Base-by-base conservation (phyloP, 306 rosid species). In the Alnus rubra region DNA sequence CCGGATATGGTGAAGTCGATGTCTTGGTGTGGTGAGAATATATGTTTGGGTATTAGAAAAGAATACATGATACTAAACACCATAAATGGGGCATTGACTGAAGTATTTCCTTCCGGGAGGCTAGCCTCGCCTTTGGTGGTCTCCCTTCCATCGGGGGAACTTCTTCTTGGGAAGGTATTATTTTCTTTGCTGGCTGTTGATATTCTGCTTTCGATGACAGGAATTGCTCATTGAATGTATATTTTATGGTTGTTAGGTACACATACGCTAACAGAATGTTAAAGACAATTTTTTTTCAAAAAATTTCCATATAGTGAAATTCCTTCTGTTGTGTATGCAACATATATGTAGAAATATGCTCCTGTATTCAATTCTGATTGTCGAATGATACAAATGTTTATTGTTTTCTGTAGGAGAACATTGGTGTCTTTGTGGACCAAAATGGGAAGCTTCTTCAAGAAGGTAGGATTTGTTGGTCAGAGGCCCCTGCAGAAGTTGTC, bases 401-500 rank as follows among this genome's bases (percentile, higher is more conserved):
- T 76, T 78, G 58, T 35, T 84, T 73, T 81, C 52, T 71, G 78
- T 78, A 96, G 99, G 98, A 93, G 88, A 96, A 96, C 65, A 96
- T 96, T 88, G 97, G 99, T 73, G 97, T 96, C 73, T 89, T 96
- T 71, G 97, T 93, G 81, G 98, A 96, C 79, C 98, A 93, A 93
- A 93, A 96, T 80, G 99, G 98, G 77, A 96, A 96, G 67, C 99
- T 96, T 85, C 83, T 84, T 79, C 91, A 87, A 28, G 93, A 96
- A 85, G 99, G 99, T 37, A 89, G 99, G 87, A 82, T 96, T 89
- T 91, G 94, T 82, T 96, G 99, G 99, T 91, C 99, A 2, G 98
- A 96, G 90, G 92, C 98, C 51, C 98, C 99, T n/a, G 48, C 80
- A 19, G 90, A 89, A 69, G 91, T 93, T 51, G 91, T 90, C 76